Evolutionary conservation across 495 filamentous ascomycete species (phyloP), one percentile per base, ranked within the genome.

Genomic region (Aspergillus sparsus): DNA sequence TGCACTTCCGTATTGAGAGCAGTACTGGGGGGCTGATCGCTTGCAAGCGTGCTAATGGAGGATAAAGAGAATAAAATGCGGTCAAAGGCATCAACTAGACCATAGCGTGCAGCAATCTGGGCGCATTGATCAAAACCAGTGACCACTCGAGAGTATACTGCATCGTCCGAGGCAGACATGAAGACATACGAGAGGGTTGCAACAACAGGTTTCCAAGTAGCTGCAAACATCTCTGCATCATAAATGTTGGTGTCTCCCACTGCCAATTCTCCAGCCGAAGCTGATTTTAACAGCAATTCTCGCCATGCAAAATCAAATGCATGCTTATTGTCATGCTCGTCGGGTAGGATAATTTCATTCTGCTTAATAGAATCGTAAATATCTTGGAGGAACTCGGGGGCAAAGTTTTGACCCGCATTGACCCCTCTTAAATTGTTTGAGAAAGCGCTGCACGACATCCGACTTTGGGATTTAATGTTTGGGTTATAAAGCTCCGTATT

Each of bases 221-320:
- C 90, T 56, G 87, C 86, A 70, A 99, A 98, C 92, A 99, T 97
- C 67, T 98, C 90, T 7, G 92, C 90, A 73, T 99, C 94, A 74
- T 88, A 98, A 36, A 94, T 85, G 70, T 97, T 99, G 13, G 93
- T 97, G 62, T 96, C 83, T 67, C 92, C 96, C 45, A 95, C 78
- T 2, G 87, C 76, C 55, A 97, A 74, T 49, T 89, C 83, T 18
- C 87, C 85, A 16, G 89, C 82, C 6, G 85, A 85, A 61, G 90
- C 86, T 0, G 91, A 87, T 75, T 98, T 98, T 60, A 94, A 71
- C 46, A 97, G 77, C 12, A 99, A 80, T 71, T 98, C 94, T 68
- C 90, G 91, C 94, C 94, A 99, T 2, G 93, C 92, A 72, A 95
- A 93, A 68, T 98, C 94, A 65, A 97, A 99, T 3, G 92, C 92